Evolutionary conservation across 2,329 filamentous ascomycete species (phyloP), one percentile per base, ranked within the genome.

Genomic region (Alternaria metachromatica): DNA sequence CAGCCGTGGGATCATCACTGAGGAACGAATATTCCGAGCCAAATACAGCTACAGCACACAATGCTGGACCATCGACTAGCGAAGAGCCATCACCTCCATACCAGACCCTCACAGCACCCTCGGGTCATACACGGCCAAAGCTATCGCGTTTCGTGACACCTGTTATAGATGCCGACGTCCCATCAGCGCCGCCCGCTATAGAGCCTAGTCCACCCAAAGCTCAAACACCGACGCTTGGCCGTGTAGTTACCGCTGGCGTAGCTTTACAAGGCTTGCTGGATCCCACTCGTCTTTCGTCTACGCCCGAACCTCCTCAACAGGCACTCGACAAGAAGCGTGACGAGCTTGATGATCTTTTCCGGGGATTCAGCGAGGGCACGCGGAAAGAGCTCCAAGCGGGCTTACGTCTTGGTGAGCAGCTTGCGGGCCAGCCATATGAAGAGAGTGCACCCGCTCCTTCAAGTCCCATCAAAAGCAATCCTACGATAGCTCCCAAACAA

Each of bases 291-390:
- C 59, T 72, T 12, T 78, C 76, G 25, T 58, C 71, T 9, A 78
- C 76, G 12, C 76, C 76, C 15, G 66, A 73, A 44, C 65, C 72
- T 48, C 67, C 72, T 23, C 69, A 73, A 41, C 67, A 68, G 25
- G 62, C 67, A 64, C 56, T 65, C 12, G 64, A 68, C 10, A 69
- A 71, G 57, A 72, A 71, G 45, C 73, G 66, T 37, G 71, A 66
- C 37, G 66, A 68, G 28, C 70, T 81, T 3, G 77, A 80, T 28
- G 75, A 80, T 51, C 65, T 80, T 2, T 82, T 82, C 66, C 73
- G 74, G 30, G 79, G 78, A 3, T 82, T 82, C 63, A 78, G 80
- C 56, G 75, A 79, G 55, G 76, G 78, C 5, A 80, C 80, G 8
- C 74, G 77, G 58, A 74, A 73, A 60, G 77, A 82, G 46, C 67